phyloP scores from a whole-genome alignment of 2,329 filamentous ascomycete genomes.

The Escovopsis sp. region DNA sequence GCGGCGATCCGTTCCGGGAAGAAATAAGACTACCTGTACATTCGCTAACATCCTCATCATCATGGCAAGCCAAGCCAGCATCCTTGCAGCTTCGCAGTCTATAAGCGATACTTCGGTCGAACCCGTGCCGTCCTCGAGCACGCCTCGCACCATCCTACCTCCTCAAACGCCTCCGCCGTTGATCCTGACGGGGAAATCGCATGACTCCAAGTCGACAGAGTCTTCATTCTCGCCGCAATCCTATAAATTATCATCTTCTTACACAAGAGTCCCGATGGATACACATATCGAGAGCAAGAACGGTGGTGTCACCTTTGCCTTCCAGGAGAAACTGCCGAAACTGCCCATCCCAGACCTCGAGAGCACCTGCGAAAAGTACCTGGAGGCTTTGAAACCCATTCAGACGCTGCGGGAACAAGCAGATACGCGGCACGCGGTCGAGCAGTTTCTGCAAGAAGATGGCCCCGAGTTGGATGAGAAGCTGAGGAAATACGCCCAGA shows the following conservation, averaged over 20 bases:
- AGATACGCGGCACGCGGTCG: slow-evolving; percentile 65
- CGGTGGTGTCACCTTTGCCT: slow-evolving; percentile 73
- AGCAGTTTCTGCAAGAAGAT: slow-evolving; percentile 69
- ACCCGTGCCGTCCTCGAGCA: slow-evolving; percentile 16
- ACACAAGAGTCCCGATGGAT: slow-evolving; percentile 37
- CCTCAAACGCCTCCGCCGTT: slow-evolving; percentile 6
- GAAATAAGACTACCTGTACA: no score
- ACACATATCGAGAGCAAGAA: slow-evolving; percentile 37
- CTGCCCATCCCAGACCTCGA: slow-evolving; percentile 86
- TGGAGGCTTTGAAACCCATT: slow-evolving; percentile 64
- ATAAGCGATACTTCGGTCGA: slow-evolving; percentile 54
- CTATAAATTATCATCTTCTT: slow-evolving; percentile 15
- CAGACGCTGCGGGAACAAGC: slow-evolving; percentile 69
- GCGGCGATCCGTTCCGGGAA: no score
- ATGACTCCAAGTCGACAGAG: background rate
- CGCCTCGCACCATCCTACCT: slow-evolving; percentile 27
- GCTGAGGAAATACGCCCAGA: slow-evolving; percentile 77
- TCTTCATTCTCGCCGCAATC: slow-evolving; percentile 10
- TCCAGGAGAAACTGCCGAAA: slow-evolving; percentile 79
- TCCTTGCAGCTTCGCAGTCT: slow-evolving; percentile 49
- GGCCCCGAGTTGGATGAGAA: slow-evolving; percentile 78
- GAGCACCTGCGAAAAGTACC: slow-evolving; percentile 61
- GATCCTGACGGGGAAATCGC: background rate
- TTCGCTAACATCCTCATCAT: no score
- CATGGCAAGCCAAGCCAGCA: slow-evolving; percentile 24